These are phyloP conservation scores for Cucurbita maxima DNA, from an alignment of 306 rosid species.

Conservation along the genomic window DNA sequence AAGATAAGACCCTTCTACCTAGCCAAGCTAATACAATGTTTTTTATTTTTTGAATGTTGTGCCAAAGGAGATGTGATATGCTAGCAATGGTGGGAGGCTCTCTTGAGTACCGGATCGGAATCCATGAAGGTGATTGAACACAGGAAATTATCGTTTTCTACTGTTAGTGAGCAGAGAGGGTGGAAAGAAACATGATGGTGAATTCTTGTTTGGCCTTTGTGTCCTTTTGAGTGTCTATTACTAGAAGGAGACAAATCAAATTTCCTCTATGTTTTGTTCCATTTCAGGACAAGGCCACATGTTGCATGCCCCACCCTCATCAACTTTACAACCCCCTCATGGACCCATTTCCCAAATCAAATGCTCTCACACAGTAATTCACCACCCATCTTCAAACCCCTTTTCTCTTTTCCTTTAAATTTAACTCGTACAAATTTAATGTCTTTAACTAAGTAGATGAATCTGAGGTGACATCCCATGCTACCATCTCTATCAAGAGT, in stretches of 20 bases:
- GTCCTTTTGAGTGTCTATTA: not conserved
- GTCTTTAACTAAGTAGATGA: too few relatives aligned
- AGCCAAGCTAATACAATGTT: not conserved
- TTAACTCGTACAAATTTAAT: too few relatives aligned
- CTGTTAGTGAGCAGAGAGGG: not conserved
- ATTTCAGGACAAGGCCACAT: conserved; percentile 2
- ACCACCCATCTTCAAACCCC: not conserved
- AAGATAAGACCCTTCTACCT: not conserved
- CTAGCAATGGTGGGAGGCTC: not conserved
- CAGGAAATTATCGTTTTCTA: not conserved
- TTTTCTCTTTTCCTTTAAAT: too few relatives aligned
- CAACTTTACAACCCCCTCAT: not conserved
- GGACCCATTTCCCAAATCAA: not conserved
- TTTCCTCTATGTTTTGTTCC: not conserved
- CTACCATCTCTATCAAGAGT: not conserved
- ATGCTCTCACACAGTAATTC: not conserved
- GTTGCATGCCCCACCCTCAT: not conserved
- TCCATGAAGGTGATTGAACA: not conserved
- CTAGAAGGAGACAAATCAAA: not conserved
- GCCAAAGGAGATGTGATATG: not conserved
- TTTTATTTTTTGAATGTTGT: not conserved
- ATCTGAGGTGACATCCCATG: not conserved
- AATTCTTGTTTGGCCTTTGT: not conserved
- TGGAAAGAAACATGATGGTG: not conserved
- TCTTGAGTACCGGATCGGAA: not conserved